Evolutionary conservation across 2,329 filamentous ascomycete genomes (phyloP), one percentile per base, ranked within the genome.

Genomic region (Leptodontidium sp.): DNA sequence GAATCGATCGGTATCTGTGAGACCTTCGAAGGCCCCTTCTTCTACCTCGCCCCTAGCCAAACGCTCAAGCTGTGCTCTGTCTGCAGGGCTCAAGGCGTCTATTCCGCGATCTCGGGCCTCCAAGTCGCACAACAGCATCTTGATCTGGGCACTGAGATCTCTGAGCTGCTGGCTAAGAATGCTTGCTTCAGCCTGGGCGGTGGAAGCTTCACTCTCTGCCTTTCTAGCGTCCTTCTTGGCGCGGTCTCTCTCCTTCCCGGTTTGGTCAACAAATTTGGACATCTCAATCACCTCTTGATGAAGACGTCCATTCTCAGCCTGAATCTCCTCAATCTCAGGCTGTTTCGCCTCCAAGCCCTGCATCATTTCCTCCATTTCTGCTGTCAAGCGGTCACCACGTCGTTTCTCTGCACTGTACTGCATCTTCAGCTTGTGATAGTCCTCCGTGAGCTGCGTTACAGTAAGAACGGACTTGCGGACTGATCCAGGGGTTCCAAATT

Each of bases 131-230:
- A 98, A 86, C 6, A 99, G 86, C 77, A 97, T 90, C 79, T 97
- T 97, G 72, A 98, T 88, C 79, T 99, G 94, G 0, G 92, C 90
- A 75, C 94, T 94, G 24, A 97, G 86, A 79, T 98, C 96, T 43
- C 95, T 91, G 9, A 98, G 84, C 78, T 98, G 94, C 72, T 94
- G 92, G 63, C 91, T 91, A 29, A 97, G 84, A 49, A 98, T 93
- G 69, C 92, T 90, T 40, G 87, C 86, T 80, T 98, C 94, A 1
- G 87, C 84, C 70, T 89, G 85, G 0, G 85, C 83, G 0, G 84
- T 88, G 29, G 84, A 86, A 66, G 94, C 85, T 67, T 93, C 87
- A n/a, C 88, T 87, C 77, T 96, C 90, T 64, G 91, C 91, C 80
- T 92, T 95, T 72, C 94, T 88, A 12, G 91, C 87, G 29, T 92